Base-by-base conservation (phyloP, 441 rosid genomes). In the Adansonia rubrostipa region DNA sequence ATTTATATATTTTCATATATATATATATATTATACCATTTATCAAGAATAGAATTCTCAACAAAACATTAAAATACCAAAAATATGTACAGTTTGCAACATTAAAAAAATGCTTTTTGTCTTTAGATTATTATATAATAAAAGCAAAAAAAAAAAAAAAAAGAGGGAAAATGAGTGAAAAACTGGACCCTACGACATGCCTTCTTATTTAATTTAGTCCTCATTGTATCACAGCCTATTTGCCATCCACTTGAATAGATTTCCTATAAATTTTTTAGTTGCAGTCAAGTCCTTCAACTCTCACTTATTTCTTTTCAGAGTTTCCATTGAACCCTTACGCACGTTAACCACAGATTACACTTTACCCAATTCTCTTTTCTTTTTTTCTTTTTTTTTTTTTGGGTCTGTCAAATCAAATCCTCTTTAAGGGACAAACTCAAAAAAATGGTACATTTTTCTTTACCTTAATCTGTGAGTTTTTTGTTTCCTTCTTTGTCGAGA, bases 281-380 rank as follows among this genome's bases (percentile, higher is more conserved):
- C 19, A 73, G 17, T 36, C 6, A 56, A 58, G 76, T 57, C 54
- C 76, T 60, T 73, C 14, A 7, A 5, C 54, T 45, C 60, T 58
- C 7, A 7, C 54, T 42, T 40, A 58, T 73, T 57, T 24, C 42
- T 13, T 9, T 0, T 13, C 13, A 44, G 19, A 10, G 76, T 44
- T 58, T 42, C 67, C n/a, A 8, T 56, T 28, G 33, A 28, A 28
- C 3, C 33, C 33, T 28, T 1, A 28, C 33, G 33, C 33, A 28
- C 33, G 33, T 28, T 28, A 28, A 28, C 33, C 33, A 28, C 33
- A 28, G 33, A 28, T 28, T 28, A 2, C 33, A 28, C 33, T 73
- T 40, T 62, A 57, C n/a, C 67, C 22, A 47, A 63, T 51, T 62
- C n/a, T 47, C 4, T 5, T 42, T 19, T 19, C 63, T 50, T 5